These are phyloP conservation scores for Solanum hybrid DNA, from an alignment of 305 asterid genomes.

Conservation along the genomic window DNA sequence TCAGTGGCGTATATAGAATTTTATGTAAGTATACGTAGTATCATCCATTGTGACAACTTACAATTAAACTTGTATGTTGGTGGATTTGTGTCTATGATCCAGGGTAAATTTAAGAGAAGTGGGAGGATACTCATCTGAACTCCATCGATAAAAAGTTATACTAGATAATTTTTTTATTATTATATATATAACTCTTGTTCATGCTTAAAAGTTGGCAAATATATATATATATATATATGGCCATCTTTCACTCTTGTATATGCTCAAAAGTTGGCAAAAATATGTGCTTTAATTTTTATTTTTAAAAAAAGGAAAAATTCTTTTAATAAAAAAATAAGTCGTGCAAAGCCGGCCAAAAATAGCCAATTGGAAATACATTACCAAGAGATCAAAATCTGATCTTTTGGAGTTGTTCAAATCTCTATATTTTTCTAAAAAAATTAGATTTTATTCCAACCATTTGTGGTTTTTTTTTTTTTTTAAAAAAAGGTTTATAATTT, in stretches of 20 bases:
- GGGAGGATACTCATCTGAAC: not conserved
- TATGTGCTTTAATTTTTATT: not conserved
- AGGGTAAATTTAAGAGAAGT: rapidly evolving
- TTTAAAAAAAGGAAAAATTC: not conserved
- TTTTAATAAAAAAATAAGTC: not conserved
- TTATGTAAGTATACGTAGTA: not conserved
- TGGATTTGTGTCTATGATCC: not conserved
- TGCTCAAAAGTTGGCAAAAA: not conserved
- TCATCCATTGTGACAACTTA: not conserved
- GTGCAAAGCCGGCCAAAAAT: constrained; percentile 7
- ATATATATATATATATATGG: not conserved
- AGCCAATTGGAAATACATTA: not conserved
- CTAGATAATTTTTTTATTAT: too few relatives aligned
- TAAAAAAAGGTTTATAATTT: not conserved
- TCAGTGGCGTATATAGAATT: not conserved
- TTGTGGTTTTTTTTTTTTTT: not conserved
- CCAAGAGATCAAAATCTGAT: constrained; percentile 1
- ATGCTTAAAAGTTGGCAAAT: not conserved
- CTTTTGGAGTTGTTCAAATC: constrained; percentile 4
- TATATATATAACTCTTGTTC: not conserved
- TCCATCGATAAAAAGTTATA: not conserved
- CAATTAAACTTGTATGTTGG: not conserved
- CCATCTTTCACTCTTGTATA: not conserved
- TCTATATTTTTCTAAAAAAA: not conserved
- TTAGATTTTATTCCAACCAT: not conserved